Evolutionary conservation across 2,329 filamentous ascomycete genomes (phyloP).

Genomic region (Aspergillus arachidicola): DNA sequence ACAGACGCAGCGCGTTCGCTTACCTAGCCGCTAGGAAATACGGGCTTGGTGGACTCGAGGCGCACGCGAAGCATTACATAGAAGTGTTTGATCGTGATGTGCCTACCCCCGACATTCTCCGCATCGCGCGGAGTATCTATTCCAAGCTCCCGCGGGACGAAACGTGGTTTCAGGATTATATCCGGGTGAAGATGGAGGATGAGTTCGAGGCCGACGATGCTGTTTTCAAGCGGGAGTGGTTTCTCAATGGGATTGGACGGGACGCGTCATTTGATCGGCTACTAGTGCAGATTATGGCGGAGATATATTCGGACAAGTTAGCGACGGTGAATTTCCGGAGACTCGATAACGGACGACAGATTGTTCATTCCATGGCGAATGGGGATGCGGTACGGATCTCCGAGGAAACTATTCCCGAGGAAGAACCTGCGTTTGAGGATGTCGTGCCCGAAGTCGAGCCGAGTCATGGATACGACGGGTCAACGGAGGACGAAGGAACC

Average conservation of each 20-base stretch:
- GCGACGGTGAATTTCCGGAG: neutral
- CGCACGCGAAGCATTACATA: conserved; percentile 3
- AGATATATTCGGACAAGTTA: conserved; percentile 3
- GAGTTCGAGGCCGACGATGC: conserved; percentile 3
- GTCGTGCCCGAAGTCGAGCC: neutral
- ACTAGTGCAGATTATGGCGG: neutral
- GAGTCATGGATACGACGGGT: neutral
- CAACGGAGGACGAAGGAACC: neutral
- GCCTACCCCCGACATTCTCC: neutral
- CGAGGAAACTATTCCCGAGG: neutral
- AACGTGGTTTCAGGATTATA: conserved; percentile 5
- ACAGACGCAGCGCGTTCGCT: neutral
- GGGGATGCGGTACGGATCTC: neutral
- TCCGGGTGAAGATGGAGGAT: conserved; percentile 1
- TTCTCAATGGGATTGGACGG: neutral
- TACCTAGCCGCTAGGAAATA: conserved; percentile 4
- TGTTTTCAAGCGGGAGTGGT: neutral
- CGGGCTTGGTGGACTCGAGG: neutral
- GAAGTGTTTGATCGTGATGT: conserved; percentile 3
- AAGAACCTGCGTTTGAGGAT: neutral
- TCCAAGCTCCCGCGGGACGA: conserved; percentile 2
- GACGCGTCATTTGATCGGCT: conserved; percentile 6
- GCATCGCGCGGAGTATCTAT: neutral
- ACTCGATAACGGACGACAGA: neutral
- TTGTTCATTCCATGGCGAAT: neutral